phyloP scores from a whole-genome alignment of 768 basidiomycete species.

The Rickenella mellea region DNA sequence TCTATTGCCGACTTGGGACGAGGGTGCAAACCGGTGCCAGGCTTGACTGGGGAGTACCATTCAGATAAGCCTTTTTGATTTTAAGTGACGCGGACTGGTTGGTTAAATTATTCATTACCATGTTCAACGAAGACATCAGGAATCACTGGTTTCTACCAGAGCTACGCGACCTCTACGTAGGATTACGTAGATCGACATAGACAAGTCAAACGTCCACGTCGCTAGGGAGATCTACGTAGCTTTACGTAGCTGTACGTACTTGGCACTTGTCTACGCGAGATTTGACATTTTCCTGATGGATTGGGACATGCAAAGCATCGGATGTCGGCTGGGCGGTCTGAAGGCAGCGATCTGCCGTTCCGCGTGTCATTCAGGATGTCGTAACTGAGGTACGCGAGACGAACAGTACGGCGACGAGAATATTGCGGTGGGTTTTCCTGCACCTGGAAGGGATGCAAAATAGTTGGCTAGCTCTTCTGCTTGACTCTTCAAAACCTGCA shows the following conservation, averaged over 20 bases:
- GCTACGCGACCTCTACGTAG: too few relatives aligned
- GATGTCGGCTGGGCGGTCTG: slow-evolving; percentile 69
- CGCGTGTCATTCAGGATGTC: not conserved
- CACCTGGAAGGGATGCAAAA: slow-evolving; percentile 52
- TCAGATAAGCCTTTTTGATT: slow-evolving; percentile 48
- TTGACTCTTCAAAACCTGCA: slow-evolving; percentile 37
- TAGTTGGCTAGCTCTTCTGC: slow-evolving; percentile 63
- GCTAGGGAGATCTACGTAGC: too few relatives aligned
- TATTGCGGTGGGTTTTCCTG: slow-evolving; percentile 65
- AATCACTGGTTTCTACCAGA: too few relatives aligned
- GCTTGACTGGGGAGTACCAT: slow-evolving; percentile 68
- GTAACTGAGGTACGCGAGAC: slow-evolving; percentile 10
- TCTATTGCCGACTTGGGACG: slow-evolving; percentile 50
- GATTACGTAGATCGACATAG: too few relatives aligned
- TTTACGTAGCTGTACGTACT: too few relatives aligned
- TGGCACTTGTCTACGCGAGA: too few relatives aligned
- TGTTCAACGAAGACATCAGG: slow-evolving; percentile 76
- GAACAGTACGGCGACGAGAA: slow-evolving; percentile 82
- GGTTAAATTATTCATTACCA: slow-evolving; percentile 28
- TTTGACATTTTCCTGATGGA: too few relatives aligned
- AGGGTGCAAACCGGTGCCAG: slow-evolving; percentile 66
- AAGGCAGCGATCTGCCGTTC: slow-evolving; percentile 65
- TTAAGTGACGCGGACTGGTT: not conserved
- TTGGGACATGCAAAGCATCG: slow-evolving; percentile 49
- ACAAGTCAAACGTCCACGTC: too few relatives aligned